These are phyloP conservation scores for Gloeostereum incarnatum DNA, from an alignment of 768 basidiomycete genomes.

Conservation along the genomic window DNA sequence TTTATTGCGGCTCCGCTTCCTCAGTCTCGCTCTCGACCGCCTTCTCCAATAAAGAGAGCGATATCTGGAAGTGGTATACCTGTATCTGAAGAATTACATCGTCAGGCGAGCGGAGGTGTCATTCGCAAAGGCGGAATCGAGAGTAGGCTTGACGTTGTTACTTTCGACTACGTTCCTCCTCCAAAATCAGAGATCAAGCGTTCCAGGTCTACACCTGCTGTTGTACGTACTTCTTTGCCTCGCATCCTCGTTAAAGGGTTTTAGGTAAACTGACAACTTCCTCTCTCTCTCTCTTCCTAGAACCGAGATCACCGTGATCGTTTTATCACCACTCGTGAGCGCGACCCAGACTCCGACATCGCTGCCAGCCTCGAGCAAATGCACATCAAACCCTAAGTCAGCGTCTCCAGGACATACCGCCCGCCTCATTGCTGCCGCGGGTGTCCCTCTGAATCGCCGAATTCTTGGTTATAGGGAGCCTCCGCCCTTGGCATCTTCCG, in stretches of 20 bases:
- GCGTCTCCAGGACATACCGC: constrained; percentile 74
- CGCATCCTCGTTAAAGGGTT: background rate
- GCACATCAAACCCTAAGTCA: constrained; percentile 44
- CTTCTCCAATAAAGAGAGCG: constrained; percentile 48
- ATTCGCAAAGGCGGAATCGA: constrained; percentile 74
- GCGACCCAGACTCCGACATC: constrained; percentile 40
- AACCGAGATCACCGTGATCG: constrained; percentile 54
- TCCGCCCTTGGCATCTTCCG: constrained; percentile 71
- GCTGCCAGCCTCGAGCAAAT: constrained; percentile 59
- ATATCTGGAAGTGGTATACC: constrained; percentile 32
- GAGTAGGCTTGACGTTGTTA: constrained; percentile 68
- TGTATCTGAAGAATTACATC: constrained; percentile 42
- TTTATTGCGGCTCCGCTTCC: constrained; percentile 28
- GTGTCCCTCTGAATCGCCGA: constrained; percentile 69
- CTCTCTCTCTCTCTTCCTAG: no score
- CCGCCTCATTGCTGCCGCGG: constrained; percentile 66
- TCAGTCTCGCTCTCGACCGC: background rate
- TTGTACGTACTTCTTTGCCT: constrained; percentile 21
- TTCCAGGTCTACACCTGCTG: constrained; percentile 65
- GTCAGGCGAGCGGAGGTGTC: constrained; percentile 58
- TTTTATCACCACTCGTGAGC: constrained; percentile 58
- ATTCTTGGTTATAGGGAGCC: constrained; percentile 86
- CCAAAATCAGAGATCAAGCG: constrained; percentile 55
- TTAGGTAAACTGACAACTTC: no score
- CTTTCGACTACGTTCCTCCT: constrained; percentile 67